Base-by-base conservation (phyloP, 2,329 filamentous ascomycete genomes). In the Fusarium equiseti region DNA sequence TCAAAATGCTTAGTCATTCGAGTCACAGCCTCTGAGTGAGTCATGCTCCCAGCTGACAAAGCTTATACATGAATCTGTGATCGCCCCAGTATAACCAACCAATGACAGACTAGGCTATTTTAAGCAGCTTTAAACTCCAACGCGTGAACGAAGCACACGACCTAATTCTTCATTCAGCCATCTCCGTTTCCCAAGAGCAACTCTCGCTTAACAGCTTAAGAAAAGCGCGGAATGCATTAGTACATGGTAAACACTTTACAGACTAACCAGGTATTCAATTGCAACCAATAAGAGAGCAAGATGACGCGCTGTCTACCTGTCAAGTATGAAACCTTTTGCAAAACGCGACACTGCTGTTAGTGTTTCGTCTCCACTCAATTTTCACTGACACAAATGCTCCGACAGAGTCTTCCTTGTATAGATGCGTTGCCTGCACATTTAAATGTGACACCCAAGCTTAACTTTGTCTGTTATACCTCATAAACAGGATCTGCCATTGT, bases 21-120 rank as follows among this genome's bases (percentile, higher is more conserved):
- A 1, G 15, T 16, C 0, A 3, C 2, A 11, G 18, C 1, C 2
- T 2, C 1, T 0, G 1, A n/a, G 5, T 10, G 35, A 38, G 35
- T 38, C 18, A 38, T n/a, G 3, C 1, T 0, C 0, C 3, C 1
- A 1, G 35, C 6, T 11, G 35, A n/a, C 9, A n/a, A 11, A n/a
- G 9, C 0, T 1, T 4, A 1, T 2, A 0, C 18, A n/a, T n/a
- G 35, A 38, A 1, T 38, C 35, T 6, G 32, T 15, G 1, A 6
- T 1, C 1, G 2, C 3, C 10, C 16, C 3, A 11, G 6, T 5
- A 1, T 0, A 10, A n/a, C 9, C 2, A 27, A 15, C 49, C 49
- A 52, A 40, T 52, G 4, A 3, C 2, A 40, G 3, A 3, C 2
- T 7, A 10, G 16, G 32, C 5, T 27, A 51, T 38, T 38, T 51